These are phyloP conservation scores for Clitoria ternatea DNA, from an alignment of 306 rosid genomes.

Conservation along the genomic window DNA sequence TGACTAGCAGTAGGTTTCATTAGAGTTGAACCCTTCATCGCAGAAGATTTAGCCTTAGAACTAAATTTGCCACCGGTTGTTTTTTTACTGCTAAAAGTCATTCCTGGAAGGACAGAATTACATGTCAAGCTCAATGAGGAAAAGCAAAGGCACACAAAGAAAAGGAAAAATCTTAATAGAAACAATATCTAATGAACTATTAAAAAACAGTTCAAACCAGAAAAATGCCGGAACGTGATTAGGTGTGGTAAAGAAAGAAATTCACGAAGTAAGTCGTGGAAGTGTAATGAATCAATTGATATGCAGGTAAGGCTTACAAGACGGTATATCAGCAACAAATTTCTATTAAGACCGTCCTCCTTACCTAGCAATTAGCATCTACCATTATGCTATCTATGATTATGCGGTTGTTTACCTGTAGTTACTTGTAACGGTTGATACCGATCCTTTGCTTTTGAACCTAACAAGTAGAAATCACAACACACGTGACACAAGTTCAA, in stretches of 20 bases:
- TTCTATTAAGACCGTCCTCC: not conserved
- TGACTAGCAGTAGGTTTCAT: slow-evolving; percentile 97
- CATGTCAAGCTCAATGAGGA: slow-evolving; percentile 2
- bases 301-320: not conserved
- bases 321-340: not conserved
- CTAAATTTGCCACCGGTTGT: slow-evolving; percentile 25
- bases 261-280: not conserved
- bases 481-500: too few relatives aligned
- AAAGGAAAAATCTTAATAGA: not conserved
- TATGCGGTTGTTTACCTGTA: slow-evolving; percentile 45
- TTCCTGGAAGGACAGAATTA: slow-evolving; percentile 41
- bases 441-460: slow-evolving; percentile 28
- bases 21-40: slow-evolving; percentile 65
- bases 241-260: not conserved
- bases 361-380: not conserved
- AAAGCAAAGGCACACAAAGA: not conserved
- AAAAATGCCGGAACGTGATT: not conserved
- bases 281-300: not conserved
- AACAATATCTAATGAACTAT: not conserved
- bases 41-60: slow-evolving; percentile 38
- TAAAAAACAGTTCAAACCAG: not conserved
- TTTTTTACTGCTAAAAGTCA: slow-evolving; percentile 46
- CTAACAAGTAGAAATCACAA: slow-evolving; percentile 27
- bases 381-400: slow-evolving; percentile 4
- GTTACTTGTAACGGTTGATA: slow-evolving; percentile 43